Base-by-base conservation (phyloP, 768 basidiomycete genomes). In the Coprinopsis strossmayeri region DNA sequence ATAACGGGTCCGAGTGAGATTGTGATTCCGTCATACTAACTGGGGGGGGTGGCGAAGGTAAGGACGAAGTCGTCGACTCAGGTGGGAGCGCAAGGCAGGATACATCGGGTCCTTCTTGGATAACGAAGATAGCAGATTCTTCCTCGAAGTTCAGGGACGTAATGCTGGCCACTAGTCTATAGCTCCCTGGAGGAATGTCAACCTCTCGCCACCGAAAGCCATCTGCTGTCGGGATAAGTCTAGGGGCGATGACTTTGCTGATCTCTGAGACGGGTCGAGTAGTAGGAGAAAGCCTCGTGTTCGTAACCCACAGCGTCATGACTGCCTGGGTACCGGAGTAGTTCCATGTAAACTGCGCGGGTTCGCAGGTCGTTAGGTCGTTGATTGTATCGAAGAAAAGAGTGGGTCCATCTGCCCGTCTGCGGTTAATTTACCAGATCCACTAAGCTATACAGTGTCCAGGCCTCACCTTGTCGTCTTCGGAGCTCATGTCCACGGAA, bases 171-270 rank as follows among this genome's bases (percentile, higher is more conserved):
- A 46, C 52, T 17, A 81, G 20, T 11, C 53, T 38, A 55, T 83
- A 83, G 69, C 68, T 72, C 2, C 81, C 81, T 45, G 68, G 61
- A 0, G 73, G 59, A 20, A 80, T 60, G 49, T 68, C 66, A 41
- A 83, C 77, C 2, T 61, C 38, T 1, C 58, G 3, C 81, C 82
- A 81, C 2, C 55, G 61, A 60, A 63, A 78, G 15, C 46, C 48
- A 0, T 10, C 5, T 1, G 13, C 21, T 11, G 42, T 23, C 3
- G 75, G 64, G 46, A 64, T 55, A n/a, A 71, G 38, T 5, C 57
- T 56, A 0, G 51, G 49, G 12, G 27, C 39, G 38, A 34, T 51
- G 64, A 24, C 27, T 24, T 20, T 35, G 13, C 42, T 13, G n/a
- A 52, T 53, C 23, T 47, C 26, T 41, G 26, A 23, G 51, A 26